Percentiles rank a stretch among this genome's conserved stretches.
These are phyloP conservation scores for Russula lepida DNA, from an alignment of 768 basidiomycete species.

Conservation along the genomic window DNA sequence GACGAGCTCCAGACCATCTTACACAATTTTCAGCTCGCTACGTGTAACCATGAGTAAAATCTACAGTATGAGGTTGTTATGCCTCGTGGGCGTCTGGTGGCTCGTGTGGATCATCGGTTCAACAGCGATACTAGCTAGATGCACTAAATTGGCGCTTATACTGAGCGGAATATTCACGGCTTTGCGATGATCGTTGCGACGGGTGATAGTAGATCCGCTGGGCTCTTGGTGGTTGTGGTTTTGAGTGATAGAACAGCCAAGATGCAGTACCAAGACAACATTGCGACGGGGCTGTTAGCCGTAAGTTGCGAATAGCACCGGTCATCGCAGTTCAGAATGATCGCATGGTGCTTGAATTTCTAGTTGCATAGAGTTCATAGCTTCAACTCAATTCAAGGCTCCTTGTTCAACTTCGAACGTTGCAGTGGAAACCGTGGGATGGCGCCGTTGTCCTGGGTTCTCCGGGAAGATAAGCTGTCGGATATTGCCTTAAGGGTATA, in stretches of 20 bases:
- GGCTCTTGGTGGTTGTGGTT: background rate
- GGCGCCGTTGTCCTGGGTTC: background rate
- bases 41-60: conserved; percentile 1
- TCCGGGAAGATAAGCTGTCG: background rate
- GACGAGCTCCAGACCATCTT: background rate
- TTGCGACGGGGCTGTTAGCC: background rate
- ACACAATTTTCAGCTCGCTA: background rate
- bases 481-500: background rate
- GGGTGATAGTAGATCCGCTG: background rate
- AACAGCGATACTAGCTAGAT: background rate
- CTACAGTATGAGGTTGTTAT: background rate
- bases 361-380: too few relatives aligned
- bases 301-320: background rate
- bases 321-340: background rate
- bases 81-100: background rate
- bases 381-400: background rate
- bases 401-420: background rate
- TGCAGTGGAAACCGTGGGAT: conserved; percentile 5
- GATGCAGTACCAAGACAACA: background rate
- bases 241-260: background rate
- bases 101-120: background rate
- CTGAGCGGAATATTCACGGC: background rate
- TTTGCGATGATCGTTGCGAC: background rate
- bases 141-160: background rate
- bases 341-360: background rate